phyloP scores from a whole-genome alignment of 1,284 basidiomycete genomes.

The Grifola frondosa region DNA sequence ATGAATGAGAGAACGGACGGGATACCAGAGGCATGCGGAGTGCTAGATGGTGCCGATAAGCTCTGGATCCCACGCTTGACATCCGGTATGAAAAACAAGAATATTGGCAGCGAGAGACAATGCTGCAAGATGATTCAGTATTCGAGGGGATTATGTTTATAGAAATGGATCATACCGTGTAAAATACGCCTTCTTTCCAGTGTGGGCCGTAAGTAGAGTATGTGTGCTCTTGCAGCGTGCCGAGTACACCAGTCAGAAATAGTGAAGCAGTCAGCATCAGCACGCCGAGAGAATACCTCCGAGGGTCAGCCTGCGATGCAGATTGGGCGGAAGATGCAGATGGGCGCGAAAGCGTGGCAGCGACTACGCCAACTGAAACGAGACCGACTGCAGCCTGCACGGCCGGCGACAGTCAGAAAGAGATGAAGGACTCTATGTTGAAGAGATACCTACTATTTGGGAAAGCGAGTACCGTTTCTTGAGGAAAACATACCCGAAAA shows the following conservation, averaged over 20 bases:
- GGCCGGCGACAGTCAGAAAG: background rate
- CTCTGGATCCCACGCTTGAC: conserved; percentile 54
- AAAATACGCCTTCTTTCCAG: conserved; percentile 89
- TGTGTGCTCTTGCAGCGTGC: conserved; percentile 80
- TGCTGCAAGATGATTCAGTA: conserved; percentile 41
- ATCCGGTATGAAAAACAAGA: conserved; percentile 60
- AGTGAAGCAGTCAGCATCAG: conserved; percentile 70
- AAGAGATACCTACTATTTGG: conserved; percentile 58
- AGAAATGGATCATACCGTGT: conserved; percentile 50
- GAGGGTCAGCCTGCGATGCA: conserved; percentile 35
- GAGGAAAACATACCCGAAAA: conserved; percentile 58
- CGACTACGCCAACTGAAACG: conserved; percentile 73
- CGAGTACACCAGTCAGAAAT: conserved; percentile 73
- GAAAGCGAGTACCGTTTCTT: conserved; percentile 57
- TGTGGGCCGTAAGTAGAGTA: conserved; percentile 71
- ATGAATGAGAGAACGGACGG: conserved; percentile 18
- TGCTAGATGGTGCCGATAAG: conserved; percentile 31
- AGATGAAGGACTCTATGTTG: background rate
- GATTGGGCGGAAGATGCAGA: conserved; percentile 34
- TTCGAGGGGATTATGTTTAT: background rate
- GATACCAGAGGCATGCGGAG: conserved; percentile 12
- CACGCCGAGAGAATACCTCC: conserved; percentile 69
- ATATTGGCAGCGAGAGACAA: conserved; percentile 73
- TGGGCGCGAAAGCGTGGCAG: conserved; percentile 73
- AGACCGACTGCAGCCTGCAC: conserved; percentile 63